phyloP scores from a whole-genome alignment of 108 stramenopile genomes.

The Chaetoceros muelleri region DNA sequence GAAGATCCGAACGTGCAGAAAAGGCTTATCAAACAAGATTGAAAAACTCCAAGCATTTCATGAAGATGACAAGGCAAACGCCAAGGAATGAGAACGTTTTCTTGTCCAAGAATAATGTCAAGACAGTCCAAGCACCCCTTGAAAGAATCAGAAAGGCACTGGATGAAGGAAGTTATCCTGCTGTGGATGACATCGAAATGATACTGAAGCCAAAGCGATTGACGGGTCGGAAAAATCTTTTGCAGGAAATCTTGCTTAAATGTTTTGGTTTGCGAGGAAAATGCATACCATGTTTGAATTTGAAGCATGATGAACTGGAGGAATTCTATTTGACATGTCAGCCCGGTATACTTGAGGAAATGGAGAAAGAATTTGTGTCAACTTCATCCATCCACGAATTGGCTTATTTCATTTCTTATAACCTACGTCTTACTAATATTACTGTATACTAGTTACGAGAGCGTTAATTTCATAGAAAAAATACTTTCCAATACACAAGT shows the following conservation, averaged over 20 bases:
- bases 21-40: conserved; percentile 42
- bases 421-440: too few relatives aligned
- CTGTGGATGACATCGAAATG: conserved; percentile 51
- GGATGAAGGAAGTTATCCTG: conserved; percentile 37
- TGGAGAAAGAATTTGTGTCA: not conserved
- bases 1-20: conserved; percentile 47
- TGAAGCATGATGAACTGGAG: not conserved
- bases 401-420: too few relatives aligned
- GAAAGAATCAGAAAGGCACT: not conserved
- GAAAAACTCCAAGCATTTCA: conserved; percentile 2
- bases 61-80: conserved; percentile 4
- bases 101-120: conserved; percentile 2
- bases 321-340: not conserved
- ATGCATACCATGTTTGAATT: conserved; percentile 30
- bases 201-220: conserved; percentile 40
- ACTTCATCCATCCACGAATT: not conserved
- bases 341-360: not conserved
- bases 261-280: conserved; percentile 54
- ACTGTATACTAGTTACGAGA: too few relatives aligned
- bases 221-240: conserved; percentile 29
- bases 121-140: conserved; percentile 1
- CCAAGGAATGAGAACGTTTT: conserved; percentile 6
- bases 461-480: too few relatives aligned
- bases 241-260: conserved; percentile 44
- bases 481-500: too few relatives aligned